phyloP scores from a whole-genome alignment of 2,329 filamentous ascomycete genomes.

The Chalaropsis thielavioides region DNA sequence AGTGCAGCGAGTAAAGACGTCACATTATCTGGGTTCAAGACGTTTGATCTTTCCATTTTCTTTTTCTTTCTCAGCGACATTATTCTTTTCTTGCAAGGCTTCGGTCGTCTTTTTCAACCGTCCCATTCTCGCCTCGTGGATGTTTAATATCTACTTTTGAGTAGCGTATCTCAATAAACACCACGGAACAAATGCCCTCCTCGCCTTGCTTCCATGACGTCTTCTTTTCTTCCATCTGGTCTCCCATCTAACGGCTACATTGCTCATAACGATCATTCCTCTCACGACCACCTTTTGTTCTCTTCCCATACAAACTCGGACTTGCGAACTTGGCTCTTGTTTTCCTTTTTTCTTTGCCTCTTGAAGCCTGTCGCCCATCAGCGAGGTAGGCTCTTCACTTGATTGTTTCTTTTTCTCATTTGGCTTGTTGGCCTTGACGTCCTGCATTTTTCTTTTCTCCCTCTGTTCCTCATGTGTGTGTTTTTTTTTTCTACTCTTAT shows the following conservation, averaged over 20 bases:
- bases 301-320: background rate
- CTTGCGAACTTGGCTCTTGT: background rate
- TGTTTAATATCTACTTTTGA: background rate
- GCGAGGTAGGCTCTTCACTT: background rate
- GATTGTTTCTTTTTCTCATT: conserved; percentile 17
- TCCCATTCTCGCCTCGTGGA: background rate
- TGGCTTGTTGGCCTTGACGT: conserved; percentile 17
- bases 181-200: background rate
- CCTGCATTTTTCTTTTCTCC: conserved; percentile 7
- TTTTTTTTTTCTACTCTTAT: conserved; percentile 7
- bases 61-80: too few relatives aligned
- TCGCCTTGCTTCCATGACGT: background rate
- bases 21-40: background rate
- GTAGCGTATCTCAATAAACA: background rate
- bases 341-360: background rate
- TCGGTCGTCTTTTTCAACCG: background rate
- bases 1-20: conserved; percentile 13
- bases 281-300: background rate
- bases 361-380: background rate
- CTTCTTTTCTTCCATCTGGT: background rate
- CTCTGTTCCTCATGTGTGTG: conserved; percentile 3
- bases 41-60: background rate
- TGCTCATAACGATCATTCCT: background rate
- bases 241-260: background rate
- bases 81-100: background rate